Evolutionary conservation across 2,329 filamentous ascomycete genomes (phyloP), one percentile per base, ranked within the genome.

Genomic region (Hymenoscyphus infarciens): DNA sequence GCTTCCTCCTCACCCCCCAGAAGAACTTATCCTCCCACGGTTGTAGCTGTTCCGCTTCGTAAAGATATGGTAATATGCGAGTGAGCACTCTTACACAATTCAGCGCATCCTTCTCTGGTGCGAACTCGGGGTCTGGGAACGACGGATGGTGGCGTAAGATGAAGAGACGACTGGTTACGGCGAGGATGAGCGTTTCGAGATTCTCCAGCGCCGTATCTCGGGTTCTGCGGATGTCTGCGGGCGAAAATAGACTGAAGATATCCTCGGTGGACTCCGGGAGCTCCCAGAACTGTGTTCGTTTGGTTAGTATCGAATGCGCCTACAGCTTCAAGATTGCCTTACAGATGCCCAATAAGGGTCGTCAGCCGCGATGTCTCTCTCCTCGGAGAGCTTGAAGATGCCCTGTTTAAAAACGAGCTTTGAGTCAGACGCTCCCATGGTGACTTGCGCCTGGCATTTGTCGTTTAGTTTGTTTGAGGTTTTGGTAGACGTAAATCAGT

Each of bases 351-450:
- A 99, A 80, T 97, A 97, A 19, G 87, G 82, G 79, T 97, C 92
- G 77, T 95, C 89, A 62, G 92, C 87, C 64, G 92, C 83, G 74
- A 98, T 97, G 75, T 90, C 83, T 69, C 88, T 87, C 76, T 96
- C 90, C 76, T 97, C 92, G n/a, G 92, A 95, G 64, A 99, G 86
- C 74, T 90, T 87, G 81, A 98, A 97, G 80, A 98, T 96, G 78
- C 93, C 94, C 79, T 96, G 91, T 80, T 97, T 98, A 84, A 99
- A 98, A 75, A 94, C 92, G 75, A 98, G 87, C 84, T 98, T 98
- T 73, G 94, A 98, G 80, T 98, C 94, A 79, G 94, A 97, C 75
- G 94, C 94, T 78, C 95, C 95, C 95, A 99, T 99, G 49, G 59
- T 73, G 66, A 66, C 62, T 63, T 68, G 66, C 49, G 60, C 19